Evolutionary conservation across 371 early-diverging fungal genomes (phyloP).

Genomic region (Parasitella parasitica): DNA sequence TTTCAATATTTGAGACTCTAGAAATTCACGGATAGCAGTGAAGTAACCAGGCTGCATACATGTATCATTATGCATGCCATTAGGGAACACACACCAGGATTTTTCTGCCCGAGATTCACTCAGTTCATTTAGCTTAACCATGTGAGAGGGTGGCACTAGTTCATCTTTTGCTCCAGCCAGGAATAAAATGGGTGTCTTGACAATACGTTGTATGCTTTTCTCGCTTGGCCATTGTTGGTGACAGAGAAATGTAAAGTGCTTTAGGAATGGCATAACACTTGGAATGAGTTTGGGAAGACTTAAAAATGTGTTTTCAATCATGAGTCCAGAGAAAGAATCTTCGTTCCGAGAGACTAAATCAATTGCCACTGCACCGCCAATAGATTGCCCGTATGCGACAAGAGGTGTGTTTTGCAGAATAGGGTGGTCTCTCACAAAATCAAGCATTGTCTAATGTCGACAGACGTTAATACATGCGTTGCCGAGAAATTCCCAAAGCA

Average conservation of each 20-base stretch:
- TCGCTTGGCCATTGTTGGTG: conserved; percentile 92
- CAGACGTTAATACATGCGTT: background rate
- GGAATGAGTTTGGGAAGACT: conserved; percentile 89
- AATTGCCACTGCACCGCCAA: conserved; percentile 98
- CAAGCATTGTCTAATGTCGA: conserved; percentile 66
- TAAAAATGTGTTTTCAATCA: conserved; percentile 95
- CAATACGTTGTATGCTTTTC: conserved; percentile 65
- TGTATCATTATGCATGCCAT: conserved; percentile 93
- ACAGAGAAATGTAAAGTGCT: conserved; percentile 74
- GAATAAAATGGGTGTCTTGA: conserved; percentile 79
- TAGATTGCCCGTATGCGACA: conserved; percentile 91
- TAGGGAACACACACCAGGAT: conserved; percentile 59
- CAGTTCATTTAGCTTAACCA: conserved; percentile 70
- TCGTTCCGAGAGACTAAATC: conserved; percentile 79
- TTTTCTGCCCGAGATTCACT: conserved; percentile 55
- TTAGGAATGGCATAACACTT: conserved; percentile 75
- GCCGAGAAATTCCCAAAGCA: background rate
- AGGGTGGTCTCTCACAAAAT: conserved; percentile 75
- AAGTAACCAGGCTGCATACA: conserved; percentile 86
- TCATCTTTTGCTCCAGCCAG: conserved; percentile 84
- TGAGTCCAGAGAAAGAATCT: conserved; percentile 75
- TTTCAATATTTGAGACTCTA: conserved; percentile 26
- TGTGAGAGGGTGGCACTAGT: conserved; percentile 86
- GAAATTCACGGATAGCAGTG: conserved; percentile 60
- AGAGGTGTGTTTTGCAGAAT: conserved; percentile 72